Base-by-base conservation (phyloP, 345 rosid genomes). In the Eucalyptus sideroxylon region DNA sequence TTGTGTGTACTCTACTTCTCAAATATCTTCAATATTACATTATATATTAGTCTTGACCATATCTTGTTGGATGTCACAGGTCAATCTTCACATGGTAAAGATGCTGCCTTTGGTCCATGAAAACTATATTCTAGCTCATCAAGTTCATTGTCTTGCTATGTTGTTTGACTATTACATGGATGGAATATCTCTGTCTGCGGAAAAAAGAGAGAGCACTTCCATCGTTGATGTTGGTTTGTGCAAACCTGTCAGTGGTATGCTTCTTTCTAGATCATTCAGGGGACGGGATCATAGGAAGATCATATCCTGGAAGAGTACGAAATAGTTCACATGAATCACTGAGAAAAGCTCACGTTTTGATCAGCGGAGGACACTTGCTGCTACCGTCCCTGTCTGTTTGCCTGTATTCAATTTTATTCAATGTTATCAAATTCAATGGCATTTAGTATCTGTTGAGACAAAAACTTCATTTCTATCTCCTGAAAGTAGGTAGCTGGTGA, bases 281-380 rank as follows among this genome's bases (percentile, higher is more conserved):
- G 99, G 99, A 80, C 95, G 98, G 92, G 99, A 98, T 92, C 94
- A 94, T 17, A 94, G 99, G 91, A 98, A 94, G 93, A 97, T 98
- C 94, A 96, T 97, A 86, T 96, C 98, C 55, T 96, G 98, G 99
- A 97, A 96, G 92, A 97, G 93, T 90, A 91, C 89, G 92, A 96
- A 93, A 77, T 95, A 95, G 89, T 91, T 77, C 94, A 26, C 89
- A 92, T 42, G 95, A 93, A 31, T 90, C 92, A 88, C 95, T 93
- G 50, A 45, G 45, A 88, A 81, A 77, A 77, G 47, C 85, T 77
- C 47, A 40, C 16, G 16, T 77, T 40, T 40, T 40, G 85, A 40
- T 77, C 85, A 40, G 85, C 16, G 1, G 85, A 40, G 47, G 85
- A 37, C 30, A 40, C 83, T 37, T 1, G 42, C 83, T 16, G 27